Conservation (phyloP, 345 rosid species). For the Mercurialis annua region DNA sequence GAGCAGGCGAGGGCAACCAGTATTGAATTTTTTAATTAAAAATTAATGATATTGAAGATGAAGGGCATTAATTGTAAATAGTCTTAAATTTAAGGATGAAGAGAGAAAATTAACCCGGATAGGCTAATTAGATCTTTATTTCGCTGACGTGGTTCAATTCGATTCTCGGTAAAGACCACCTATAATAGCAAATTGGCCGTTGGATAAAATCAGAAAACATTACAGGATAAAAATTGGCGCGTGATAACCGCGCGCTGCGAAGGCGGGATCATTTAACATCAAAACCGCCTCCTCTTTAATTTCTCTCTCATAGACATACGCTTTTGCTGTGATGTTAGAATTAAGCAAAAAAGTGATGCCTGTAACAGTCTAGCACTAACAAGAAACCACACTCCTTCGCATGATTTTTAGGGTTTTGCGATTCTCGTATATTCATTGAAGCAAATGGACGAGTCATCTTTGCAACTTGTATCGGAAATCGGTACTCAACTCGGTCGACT, state of each 20-base stretch:
- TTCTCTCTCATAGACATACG: not conserved
- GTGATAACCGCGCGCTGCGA: not conserved
- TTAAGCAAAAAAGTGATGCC: not conserved
- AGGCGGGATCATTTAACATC: conserved; percentile 7
- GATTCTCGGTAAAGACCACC: no score
- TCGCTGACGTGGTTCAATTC: not conserved
- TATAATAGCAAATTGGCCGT: not conserved
- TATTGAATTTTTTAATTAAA: no score
- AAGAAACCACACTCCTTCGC: not conserved
- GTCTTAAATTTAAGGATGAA: no score
- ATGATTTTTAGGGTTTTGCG: conserved; percentile 8
- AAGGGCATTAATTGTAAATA: no score
- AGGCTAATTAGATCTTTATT: not conserved
- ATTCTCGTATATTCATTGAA: not conserved
- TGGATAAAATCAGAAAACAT: not conserved
- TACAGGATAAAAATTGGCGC: not conserved
- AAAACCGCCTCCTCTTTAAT: not conserved
- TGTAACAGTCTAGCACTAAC: not conserved
- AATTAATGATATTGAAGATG: no score
- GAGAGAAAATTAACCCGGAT: no score
- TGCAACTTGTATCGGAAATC: conserved; percentile 48
- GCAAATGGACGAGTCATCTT: conserved; percentile 51
- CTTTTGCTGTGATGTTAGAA: not conserved
- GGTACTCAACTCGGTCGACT: conserved; percentile 53
- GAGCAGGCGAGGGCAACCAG: no score